phyloP scores from a whole-genome alignment of 441 rosid genomes.

The Metrosideros polymorpha region DNA sequence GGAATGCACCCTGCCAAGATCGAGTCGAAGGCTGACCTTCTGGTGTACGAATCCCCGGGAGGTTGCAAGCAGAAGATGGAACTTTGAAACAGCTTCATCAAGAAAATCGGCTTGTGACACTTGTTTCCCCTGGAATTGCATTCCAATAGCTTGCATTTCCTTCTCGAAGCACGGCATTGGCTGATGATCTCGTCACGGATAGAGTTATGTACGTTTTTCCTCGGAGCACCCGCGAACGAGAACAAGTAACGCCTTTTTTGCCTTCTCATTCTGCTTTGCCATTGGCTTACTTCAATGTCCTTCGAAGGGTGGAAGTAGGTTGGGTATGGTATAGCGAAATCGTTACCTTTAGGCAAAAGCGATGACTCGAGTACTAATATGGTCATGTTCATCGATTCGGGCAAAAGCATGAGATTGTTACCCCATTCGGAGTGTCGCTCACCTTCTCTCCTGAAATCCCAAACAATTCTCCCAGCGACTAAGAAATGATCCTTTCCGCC shows the following conservation, averaged over 20 bases:
- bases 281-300: conserved; percentile 32
- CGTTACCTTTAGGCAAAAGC: conserved; percentile 42
- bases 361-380: conserved; percentile 68
- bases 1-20: conserved; percentile 86
- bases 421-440: conserved; percentile 56
- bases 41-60: conserved; percentile 70
- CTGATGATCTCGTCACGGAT: conserved; percentile 49
- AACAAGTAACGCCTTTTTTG: conserved; percentile 34
- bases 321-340: conserved; percentile 75
- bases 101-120: conserved; percentile 37
- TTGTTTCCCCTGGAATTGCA: conserved; percentile 30
- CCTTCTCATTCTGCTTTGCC: conserved; percentile 56
- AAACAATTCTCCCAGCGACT: conserved; percentile 76
- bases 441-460: conserved; percentile 73
- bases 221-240: conserved; percentile 59
- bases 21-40: conserved; percentile 76
- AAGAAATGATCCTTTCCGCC: conserved; percentile 71
- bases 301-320: conserved; percentile 77
- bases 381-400: conserved; percentile 66
- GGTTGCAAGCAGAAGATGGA: conserved; percentile 81
- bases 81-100: conserved; percentile 50
- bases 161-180: conserved; percentile 53
- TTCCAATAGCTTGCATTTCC: conserved; percentile 49
- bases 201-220: conserved; percentile 39
- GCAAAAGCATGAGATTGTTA: conserved; percentile 54